Percentiles rank a stretch among this genome's conserved stretches.
phyloP scores from a whole-genome alignment of 345 rosid genomes.

The Leavenworthia alabamica region DNA sequence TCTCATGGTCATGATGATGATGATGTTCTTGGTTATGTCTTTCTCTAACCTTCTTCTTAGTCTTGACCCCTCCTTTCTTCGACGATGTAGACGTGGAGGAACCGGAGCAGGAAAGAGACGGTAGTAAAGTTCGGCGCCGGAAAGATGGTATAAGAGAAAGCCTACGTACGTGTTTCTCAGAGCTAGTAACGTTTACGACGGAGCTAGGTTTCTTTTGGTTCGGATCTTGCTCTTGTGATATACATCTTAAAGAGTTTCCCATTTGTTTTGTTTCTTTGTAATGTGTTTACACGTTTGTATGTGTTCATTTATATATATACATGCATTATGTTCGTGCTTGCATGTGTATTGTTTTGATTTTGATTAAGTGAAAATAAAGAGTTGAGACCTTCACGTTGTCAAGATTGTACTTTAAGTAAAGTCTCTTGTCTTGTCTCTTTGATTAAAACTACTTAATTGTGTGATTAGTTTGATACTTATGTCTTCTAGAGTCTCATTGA shows the following conservation, averaged over 20 bases:
- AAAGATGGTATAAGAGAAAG: slow-evolving; percentile 29
- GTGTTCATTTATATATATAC: slow-evolving; percentile 8
- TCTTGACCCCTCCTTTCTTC: slow-evolving; percentile 25
- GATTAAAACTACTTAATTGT: slow-evolving; percentile 11
- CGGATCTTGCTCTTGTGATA: slow-evolving; percentile 33
- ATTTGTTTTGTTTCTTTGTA: background rate
- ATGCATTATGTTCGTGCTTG: slow-evolving; percentile 28
- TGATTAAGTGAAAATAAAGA: slow-evolving; percentile 18
- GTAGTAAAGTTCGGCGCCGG: slow-evolving; percentile 25
- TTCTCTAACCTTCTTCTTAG: slow-evolving; percentile 34
- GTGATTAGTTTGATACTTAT: slow-evolving; percentile 8
- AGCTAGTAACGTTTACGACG: slow-evolving; percentile 2
- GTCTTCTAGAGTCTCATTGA: background rate
- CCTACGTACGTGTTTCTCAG: slow-evolving; percentile 23
- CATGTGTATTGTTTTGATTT: slow-evolving; percentile 11
- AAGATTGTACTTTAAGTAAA: background rate
- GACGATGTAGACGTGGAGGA: slow-evolving; percentile 27
- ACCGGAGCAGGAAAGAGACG: slow-evolving; percentile 31
- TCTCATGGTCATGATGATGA: slow-evolving; percentile 23
- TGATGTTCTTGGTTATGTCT: slow-evolving; percentile 30
- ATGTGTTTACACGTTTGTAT: slow-evolving; percentile 15
- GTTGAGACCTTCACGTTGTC: slow-evolving; percentile 37
- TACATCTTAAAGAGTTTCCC: slow-evolving; percentile 34
- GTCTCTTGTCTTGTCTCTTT: too few relatives aligned
- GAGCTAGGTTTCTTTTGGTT: slow-evolving; percentile 28